A percentile compares a stretch with the other conserved stretches of the same genome.
Evolutionary conservation across 192 early-diverging fungal species (phyloP).

Genomic region (Allomyces macrogynus): DNA sequence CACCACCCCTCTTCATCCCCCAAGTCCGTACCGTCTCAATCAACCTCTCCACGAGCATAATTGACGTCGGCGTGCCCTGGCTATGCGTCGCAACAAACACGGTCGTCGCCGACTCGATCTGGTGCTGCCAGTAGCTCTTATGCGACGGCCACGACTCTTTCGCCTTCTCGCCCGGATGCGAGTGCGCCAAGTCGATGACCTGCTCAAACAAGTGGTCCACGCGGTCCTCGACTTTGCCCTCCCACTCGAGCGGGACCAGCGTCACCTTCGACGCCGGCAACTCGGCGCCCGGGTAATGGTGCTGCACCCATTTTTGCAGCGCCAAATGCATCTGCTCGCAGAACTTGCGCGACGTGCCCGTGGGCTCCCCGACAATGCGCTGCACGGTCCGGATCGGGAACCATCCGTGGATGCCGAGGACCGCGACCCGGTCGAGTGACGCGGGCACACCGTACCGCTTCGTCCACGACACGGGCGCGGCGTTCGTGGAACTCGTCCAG

Average conservation of each 20-base stretch:
- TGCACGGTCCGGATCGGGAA: conserved; percentile 49
- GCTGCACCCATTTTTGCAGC: conserved; percentile 26
- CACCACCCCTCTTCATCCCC: too few relatives aligned
- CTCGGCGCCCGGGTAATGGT: conserved; percentile 22
- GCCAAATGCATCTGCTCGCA: conserved; percentile 70
- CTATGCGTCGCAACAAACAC: conserved; percentile 81
- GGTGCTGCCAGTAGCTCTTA: not conserved
- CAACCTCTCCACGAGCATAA: conserved; percentile 50
- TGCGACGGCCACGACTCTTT: not conserved
- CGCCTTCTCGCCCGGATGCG: not conserved
- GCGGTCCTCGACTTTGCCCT: conserved; percentile 75
- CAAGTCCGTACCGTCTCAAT: conserved; percentile 18
- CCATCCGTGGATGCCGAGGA: conserved; percentile 84
- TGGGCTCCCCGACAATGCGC: conserved; percentile 67
- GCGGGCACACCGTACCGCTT: not conserved
- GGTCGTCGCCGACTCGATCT: conserved; percentile 34
- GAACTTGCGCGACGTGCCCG: conserved; percentile 74
- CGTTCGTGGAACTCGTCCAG: too few relatives aligned
- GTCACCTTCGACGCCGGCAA: conserved; percentile 27
- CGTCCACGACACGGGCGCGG: not conserved
- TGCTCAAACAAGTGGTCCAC: conserved; percentile 63
- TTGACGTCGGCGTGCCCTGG: conserved; percentile 80
- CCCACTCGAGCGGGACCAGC: conserved; percentile 71
- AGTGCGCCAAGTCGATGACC: conserved; percentile 4
- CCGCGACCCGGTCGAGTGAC: conserved; percentile 27